Conservation (phyloP, 371 early-diverging fungal genomes). For the Mucor sp. region DNA sequence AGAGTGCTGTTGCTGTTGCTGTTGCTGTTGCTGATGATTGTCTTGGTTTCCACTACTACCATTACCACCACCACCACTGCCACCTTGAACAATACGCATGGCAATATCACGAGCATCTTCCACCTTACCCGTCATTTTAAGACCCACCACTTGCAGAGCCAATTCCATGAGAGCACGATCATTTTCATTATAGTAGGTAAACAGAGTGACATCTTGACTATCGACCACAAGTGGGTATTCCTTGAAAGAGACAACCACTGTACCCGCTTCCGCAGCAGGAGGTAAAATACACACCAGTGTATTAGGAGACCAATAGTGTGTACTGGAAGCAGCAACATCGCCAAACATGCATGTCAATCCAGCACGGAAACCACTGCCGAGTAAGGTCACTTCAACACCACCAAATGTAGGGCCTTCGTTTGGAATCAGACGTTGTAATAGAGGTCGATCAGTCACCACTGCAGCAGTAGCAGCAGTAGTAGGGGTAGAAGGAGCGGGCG, state of each 20-base stretch:
- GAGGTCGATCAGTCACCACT: slow-evolving; percentile 30
- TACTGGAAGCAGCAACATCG: slow-evolving; percentile 62
- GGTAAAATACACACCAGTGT: slow-evolving; percentile 82
- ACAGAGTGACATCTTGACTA: slow-evolving; percentile 57
- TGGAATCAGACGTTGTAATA: slow-evolving; percentile 66
- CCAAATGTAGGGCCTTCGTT: slow-evolving; percentile 81
- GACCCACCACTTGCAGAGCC: slow-evolving; percentile 80
- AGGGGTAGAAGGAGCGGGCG: slow-evolving; percentile 32
- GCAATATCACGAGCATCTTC: slow-evolving; percentile 72
- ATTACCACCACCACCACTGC: slow-evolving; percentile 20
- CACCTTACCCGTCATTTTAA: slow-evolving; percentile 77
- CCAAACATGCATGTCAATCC: slow-evolving; percentile 80
- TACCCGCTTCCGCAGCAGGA: slow-evolving; percentile 69
- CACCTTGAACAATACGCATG: slow-evolving; percentile 71
- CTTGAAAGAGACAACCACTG: slow-evolving; percentile 72
- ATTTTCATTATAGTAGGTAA: slow-evolving; percentile 70
- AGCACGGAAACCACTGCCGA: slow-evolving; percentile 73
- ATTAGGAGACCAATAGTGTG: slow-evolving; percentile 70
- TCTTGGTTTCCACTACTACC: slow-evolving; percentile 9
- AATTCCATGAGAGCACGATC: slow-evolving; percentile 83
- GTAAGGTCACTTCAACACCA: slow-evolving; percentile 74
- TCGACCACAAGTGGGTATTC: slow-evolving; percentile 44
- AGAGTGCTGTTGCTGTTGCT: slow-evolving; percentile 12
- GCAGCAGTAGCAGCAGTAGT: slow-evolving; percentile 48
- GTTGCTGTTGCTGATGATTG: slow-evolving; percentile 6